Conservation (phyloP, 352 stramenopile genomes). For the Phytophthora vignae region DNA sequence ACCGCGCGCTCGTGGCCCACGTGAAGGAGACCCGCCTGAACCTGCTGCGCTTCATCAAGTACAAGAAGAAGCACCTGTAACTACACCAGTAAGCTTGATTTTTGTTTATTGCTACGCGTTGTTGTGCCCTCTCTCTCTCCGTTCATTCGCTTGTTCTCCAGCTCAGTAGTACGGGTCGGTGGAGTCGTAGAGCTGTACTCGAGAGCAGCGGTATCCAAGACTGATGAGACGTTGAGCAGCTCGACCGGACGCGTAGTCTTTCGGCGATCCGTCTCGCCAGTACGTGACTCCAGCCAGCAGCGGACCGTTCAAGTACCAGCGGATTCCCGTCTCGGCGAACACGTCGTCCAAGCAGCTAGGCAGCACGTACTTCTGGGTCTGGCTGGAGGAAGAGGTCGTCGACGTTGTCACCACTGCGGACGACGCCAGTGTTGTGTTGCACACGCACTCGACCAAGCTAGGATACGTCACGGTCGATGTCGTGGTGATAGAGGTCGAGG, state of each 20-base stretch:
- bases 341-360: conserved; percentile 81
- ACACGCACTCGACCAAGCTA: conserved; percentile 79
- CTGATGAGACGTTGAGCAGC: conserved; percentile 70
- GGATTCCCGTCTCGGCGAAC: conserved; percentile 82
- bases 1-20: conserved; percentile 82
- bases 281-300: conserved; percentile 65
- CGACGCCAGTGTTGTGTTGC: conserved; percentile 70
- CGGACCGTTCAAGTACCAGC: conserved; percentile 83
- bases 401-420: conserved; percentile 60
- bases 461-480: conserved; percentile 52
- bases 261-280: conserved; percentile 51
- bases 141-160: conserved; percentile 1
- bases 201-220: conserved; percentile 76
- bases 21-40: conserved; percentile 90
- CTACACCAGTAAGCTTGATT: conserved; percentile 28
- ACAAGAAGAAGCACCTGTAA: conserved; percentile 91
- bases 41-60: conserved; percentile 91
- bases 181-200: conserved; percentile 75
- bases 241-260: conserved; percentile 54
- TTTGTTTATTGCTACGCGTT: conserved; percentile 26
- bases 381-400: conserved; percentile 39
- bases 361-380: conserved; percentile 63
- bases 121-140: background rate
- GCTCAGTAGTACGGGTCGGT: conserved; percentile 54
- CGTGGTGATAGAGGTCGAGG: conserved; percentile 24